phyloP scores from a whole-genome alignment of 2,329 filamentous ascomycete species.

The Hymenoscyphus fraxineus region DNA sequence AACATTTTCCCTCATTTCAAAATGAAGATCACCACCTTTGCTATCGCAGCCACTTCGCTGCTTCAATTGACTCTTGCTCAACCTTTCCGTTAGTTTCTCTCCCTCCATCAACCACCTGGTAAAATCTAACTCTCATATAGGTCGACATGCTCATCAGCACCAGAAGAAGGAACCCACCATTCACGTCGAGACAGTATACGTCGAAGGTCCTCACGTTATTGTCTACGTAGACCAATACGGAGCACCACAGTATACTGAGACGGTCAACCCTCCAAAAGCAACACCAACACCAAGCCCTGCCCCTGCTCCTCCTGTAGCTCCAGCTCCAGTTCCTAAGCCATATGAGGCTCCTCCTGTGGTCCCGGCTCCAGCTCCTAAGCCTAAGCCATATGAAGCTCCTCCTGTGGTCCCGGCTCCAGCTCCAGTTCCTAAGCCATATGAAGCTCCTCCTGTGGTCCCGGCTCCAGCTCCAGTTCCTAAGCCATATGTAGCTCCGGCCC shows the following conservation, averaged over 20 bases:
- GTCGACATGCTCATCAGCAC: conserved; percentile 28
- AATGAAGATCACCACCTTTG: conserved; percentile 44
- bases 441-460: too few relatives aligned
- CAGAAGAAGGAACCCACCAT: conserved; percentile 25
- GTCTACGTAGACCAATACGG: conserved; percentile 60
- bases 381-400: conserved; percentile 2
- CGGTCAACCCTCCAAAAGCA: conserved; percentile 14
- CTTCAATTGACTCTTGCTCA: conserved; percentile 42
- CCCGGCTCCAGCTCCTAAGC: neutral
- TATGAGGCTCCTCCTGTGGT: conserved; percentile 3
- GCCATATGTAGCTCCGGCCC: too few relatives aligned
- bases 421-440: neutral
- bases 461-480: too few relatives aligned
- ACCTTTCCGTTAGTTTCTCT: conserved; percentile 30
- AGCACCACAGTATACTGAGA: conserved; percentile 45
- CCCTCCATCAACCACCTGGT: neutral
- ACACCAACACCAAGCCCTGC: neutral
- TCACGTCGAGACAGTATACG: conserved; percentile 26
- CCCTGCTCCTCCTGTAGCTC: conserved; percentile 16
- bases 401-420: neutral
- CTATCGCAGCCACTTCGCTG: conserved; percentile 38
- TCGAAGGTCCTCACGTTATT: conserved; percentile 41
- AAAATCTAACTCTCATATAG: conserved; percentile 6
- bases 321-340: conserved; percentile 7
- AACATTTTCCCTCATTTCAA: conserved; percentile 23